Base-by-base conservation (phyloP, 1,284 basidiomycete species). In the Moesziomyces sp. region DNA sequence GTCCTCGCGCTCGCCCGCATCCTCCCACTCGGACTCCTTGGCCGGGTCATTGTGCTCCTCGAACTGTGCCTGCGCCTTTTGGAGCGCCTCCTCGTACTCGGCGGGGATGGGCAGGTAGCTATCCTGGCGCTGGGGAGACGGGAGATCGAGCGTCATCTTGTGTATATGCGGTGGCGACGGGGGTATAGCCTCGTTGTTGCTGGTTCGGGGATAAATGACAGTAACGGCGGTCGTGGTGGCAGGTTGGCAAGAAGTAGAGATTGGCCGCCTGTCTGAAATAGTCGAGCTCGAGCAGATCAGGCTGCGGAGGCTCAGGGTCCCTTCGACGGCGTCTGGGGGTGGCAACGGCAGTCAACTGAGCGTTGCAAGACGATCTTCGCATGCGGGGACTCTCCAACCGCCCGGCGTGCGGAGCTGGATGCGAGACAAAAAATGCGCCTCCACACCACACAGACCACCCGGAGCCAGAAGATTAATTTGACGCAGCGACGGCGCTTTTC, bases 91-190 rank as follows among this genome's bases (percentile, higher is more conserved):
- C 3, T 58, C 55, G 74, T 78, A 78, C 40, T 73, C 74, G 24
- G 58, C 45, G 38, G 79, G 74, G 18, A 74, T 46, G 11, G 53
- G n/a, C 13, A 60, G 55, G 62, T 79, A 81, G 35, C 50, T 42
- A 38, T 58, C 49, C 38, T 63, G 62, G 13, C 58, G 61, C 19
- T 47, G 50, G 5, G 65, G 26, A 47, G 14, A 23, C 28, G 79
- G 79, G 14, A 81, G 62, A 26, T 79, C 58, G 65, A 81, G 63
- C 14, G 79, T 78, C 79, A 81, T 81, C 28, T 52, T 68, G 35
- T n/a, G 10, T 35, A 3, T 46, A 13, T 34, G 30, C 30, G 30
- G 30, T 34, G 30, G 10, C 13, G 10, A 34, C 30, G 30, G 26
- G 35, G 35, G 43, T 14, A 45, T 50, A 13, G 34, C 30, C 3